These are phyloP conservation scores for Yarrowia deformans DNA, from an alignment of 805 yeast species.

Conservation along the genomic window DNA sequence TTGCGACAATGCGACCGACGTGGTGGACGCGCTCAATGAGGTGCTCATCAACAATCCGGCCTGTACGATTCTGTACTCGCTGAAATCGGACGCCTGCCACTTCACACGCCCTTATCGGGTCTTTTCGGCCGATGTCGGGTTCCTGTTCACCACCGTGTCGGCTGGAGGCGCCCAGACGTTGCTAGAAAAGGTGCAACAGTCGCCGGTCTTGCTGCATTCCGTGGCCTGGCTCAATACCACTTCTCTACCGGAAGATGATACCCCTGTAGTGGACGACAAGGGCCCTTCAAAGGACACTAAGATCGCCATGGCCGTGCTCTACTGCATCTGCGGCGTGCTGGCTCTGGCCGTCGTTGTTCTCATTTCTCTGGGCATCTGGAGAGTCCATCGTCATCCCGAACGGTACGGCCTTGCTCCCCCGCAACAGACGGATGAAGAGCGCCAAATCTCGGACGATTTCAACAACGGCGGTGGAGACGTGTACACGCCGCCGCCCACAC, in stretches of 20 bases:
- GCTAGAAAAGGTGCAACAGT: slow-evolving; percentile 37
- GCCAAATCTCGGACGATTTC: slow-evolving; percentile 21
- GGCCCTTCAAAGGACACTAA: slow-evolving; percentile 42
- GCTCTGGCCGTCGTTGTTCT: slow-evolving; percentile 47
- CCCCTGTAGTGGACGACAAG: slow-evolving; percentile 17
- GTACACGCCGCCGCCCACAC: slow-evolving; percentile 40
- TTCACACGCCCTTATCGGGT: slow-evolving; percentile 41
- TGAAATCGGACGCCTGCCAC: slow-evolving; percentile 43
- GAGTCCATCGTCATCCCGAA: slow-evolving; percentile 51
- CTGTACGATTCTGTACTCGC: slow-evolving; percentile 45
- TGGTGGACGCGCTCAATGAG: slow-evolving; percentile 41
- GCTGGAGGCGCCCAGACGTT: slow-evolving; percentile 41
- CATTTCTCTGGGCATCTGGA: slow-evolving; percentile 49
- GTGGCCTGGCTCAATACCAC: slow-evolving; percentile 35
- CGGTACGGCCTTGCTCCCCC: slow-evolving; percentile 46
- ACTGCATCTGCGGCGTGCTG: slow-evolving; percentile 47
- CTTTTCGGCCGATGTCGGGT: slow-evolving; percentile 44
- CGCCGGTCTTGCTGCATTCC: slow-evolving; percentile 35
- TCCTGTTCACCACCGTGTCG: slow-evolving; percentile 44
- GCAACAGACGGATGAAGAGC: slow-evolving; percentile 4
- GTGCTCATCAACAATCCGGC: slow-evolving; percentile 42
- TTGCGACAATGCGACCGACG: slow-evolving; percentile 43
- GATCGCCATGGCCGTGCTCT: slow-evolving; percentile 48
- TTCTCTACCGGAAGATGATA: neutral
- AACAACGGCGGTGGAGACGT: slow-evolving; percentile 41